Evolutionary conservation across 257 asterid species (phyloP).

Genomic region (Coffea eugenioides): DNA sequence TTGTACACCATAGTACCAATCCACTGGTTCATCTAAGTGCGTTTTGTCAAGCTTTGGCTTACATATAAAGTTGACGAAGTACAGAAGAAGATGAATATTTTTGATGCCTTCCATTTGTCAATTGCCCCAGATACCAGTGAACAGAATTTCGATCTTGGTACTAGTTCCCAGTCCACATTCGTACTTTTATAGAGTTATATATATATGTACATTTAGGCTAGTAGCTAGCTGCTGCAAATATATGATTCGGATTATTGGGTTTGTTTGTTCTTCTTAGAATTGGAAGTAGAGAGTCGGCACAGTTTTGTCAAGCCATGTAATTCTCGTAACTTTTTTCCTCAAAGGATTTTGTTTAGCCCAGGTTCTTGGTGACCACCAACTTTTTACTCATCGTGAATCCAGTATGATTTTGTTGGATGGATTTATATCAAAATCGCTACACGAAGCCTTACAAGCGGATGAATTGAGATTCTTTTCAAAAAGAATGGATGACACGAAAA

Average conservation of each 20-base stretch:
- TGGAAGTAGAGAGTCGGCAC: background rate
- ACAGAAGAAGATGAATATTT: constrained; percentile 13
- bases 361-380: too few relatives aligned
- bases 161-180: constrained; percentile 1
- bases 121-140: background rate
- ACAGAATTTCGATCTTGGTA: background rate
- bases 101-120: constrained; percentile 14
- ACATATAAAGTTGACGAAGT: constrained; percentile 3
- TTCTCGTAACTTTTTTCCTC: too few relatives aligned
- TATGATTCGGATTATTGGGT: background rate
- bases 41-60: background rate
- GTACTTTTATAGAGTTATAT: background rate
- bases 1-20: background rate
- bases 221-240: background rate
- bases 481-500: too few relatives aligned
- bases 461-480: too few relatives aligned
- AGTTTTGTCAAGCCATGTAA: too few relatives aligned
- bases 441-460: too few relatives aligned
- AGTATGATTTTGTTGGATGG: too few relatives aligned
- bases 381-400: too few relatives aligned
- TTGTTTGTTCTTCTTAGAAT: background rate
- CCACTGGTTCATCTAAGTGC: background rate
- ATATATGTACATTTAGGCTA: background rate
- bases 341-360: too few relatives aligned
- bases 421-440: too few relatives aligned